Evolutionary conservation across 345 rosid genomes (phyloP), one percentile per base, ranked within the genome.

Genomic region (Sonneratia caseolaris): DNA sequence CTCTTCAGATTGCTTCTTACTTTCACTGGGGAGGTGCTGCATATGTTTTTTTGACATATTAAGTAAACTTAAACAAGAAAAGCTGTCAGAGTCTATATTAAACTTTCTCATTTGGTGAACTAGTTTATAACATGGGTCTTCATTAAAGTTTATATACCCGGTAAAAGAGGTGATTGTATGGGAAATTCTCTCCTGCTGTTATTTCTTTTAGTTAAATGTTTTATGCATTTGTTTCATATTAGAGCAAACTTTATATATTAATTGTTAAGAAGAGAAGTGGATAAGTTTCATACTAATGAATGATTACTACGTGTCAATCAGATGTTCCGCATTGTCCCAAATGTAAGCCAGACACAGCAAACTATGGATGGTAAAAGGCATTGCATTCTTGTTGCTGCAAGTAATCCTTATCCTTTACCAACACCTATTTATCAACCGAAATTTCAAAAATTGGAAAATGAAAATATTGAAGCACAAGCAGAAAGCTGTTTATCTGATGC

Each of bases 391-490:
- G 79, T 95, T 82, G 88, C 96, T 75, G 96, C 98, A 69, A 95
- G 97, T 81, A 89, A 95, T 75, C 99, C 98, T 73, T 70, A 87
- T 80, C 84, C 92, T 22, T 89, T 95, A 79, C 92, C 99, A 68
- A 92, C 99, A 73, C 96, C 97, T 79, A 97, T 95, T 74, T 92
- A 82, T 81, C 85, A 87, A 70, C 97, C 96, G 37, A 88, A 82
- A 73, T 65, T 84, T 68, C 94, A 82, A 82, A 89, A 76, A 68
- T 77, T 76, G 69, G 98, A 91, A 75, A 77, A 75, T 68, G 96
- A 86, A 78, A 86, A 84, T 80, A 72, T 73, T 68, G 96, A 86
- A 75, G 80, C 74, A 10, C 90, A 85, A 57, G 68, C 83, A 40
- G 92, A 88, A 82, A 86, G 88, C 76, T 84, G 89, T 73, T 76